Base-by-base conservation (phyloP, 1,284 basidiomycete species). In the Porogramme epimiltina region DNA sequence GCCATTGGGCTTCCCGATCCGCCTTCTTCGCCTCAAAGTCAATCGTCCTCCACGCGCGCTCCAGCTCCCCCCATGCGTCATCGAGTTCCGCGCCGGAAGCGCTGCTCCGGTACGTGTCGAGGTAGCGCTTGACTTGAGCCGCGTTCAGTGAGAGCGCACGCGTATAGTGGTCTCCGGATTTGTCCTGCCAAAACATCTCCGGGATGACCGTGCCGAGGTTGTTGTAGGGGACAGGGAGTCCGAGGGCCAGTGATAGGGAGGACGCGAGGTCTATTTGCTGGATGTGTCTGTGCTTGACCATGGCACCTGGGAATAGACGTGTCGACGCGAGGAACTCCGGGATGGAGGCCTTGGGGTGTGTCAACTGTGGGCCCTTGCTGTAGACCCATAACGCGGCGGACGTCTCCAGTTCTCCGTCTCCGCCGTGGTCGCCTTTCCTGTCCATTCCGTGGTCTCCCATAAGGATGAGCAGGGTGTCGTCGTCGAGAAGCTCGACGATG, bases 381-480 rank as follows among this genome's bases (percentile, higher is more conserved):
- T 98, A 99, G 37, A 98, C 74, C 95, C 96, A 99, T 24, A 97
- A 70, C 0, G 81, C 95, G 1, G 93, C 79, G 4, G 91, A 89
- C 0, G 93, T 91, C 65, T 99, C 97, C 22, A 91, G 80, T 15
- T 80, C 77, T 0, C 88, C 87, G 64, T 98, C 97, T 1, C 97
- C 96, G 0, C 96, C 96, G 63, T 99, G 96, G 62, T 99, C 96
- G 8, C 97, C 97, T 28, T 89, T 82, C 42, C 83, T 77, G 66
- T 98, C 95, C 97, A 99, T 99, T 0, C 97, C 96, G 66, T 99
- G 97, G 66, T 99, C 96, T 1, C 97, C 97, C 8, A 99, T 78
- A 2, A 99, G 81, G 41, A 99, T 81, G 2, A 99, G 78, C 0
- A 99, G 75, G 0, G 95, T 97, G 47, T 95, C 87, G 5, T 95